Base-by-base conservation (phyloP, 495 filamentous ascomycete genomes). In the Penicillium soppii region DNA sequence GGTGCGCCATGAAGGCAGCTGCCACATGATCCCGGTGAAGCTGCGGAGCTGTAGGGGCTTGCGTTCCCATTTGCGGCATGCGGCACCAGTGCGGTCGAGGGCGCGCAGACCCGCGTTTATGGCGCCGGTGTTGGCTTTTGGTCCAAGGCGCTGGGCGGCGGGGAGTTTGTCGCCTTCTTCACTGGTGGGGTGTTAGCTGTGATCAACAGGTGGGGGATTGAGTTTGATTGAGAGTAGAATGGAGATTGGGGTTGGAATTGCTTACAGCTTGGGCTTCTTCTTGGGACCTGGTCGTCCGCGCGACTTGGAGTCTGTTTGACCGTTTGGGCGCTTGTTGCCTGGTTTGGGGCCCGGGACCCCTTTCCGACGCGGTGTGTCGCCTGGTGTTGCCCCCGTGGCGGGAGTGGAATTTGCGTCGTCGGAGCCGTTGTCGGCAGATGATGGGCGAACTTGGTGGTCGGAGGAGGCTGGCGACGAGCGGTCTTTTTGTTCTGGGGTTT, bases 81-180 rank as follows among this genome's bases (percentile, higher is more conserved):
- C 90, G 52, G 91, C 86, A 39, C 91, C 90, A 1, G 84, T 86
- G 32, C 92, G 86, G 67, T 98, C 94, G 36, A 98, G 83, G 4
- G 94, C 95, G 42, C 94, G 89, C 26, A 98, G 84, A 46, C 90
- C 88, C 42, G 95, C 94, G 63, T 98, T 98, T 76, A 98, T 98
- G 48, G 92, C 92, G 49, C 94, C 94, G 60, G 94, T 90, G 70
- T 97, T 98, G 36, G 94, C 92, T 72, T 97, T 98, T 43, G 94
- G 94, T 9, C 92, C 92, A 17, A 97, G 87, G 66, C 94, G 95
- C 61, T 90, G 89, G 35, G 79, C 66, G 16, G 78, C 53, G 37
- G 60, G 43, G 21, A 65, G 53, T 49, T 74, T 78, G 42, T 86
- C 84, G 53, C 77, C 81, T 49, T 87, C 84, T 7, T 88, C 85